Base-by-base conservation (phyloP, 768 basidiomycete genomes). In the Ramaria sp. region DNA sequence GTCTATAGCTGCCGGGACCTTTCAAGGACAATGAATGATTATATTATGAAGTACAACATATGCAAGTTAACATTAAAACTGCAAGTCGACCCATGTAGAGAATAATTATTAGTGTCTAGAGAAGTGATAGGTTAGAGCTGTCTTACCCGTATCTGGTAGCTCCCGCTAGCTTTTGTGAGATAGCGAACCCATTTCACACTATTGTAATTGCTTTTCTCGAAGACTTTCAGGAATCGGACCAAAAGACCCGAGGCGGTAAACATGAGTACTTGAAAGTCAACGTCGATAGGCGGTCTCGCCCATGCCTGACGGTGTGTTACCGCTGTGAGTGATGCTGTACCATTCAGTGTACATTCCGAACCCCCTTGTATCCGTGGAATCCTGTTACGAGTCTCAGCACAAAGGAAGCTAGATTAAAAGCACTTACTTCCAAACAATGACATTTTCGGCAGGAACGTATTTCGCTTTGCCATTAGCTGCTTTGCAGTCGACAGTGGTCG, bases 241-340 rank as follows among this genome's bases (percentile, higher is more conserved):
- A 95, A 86, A 62, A 99, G 67, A 1, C 96, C 96, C 10, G 95
- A 97, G 10, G 96, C 78, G 0, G 96, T 98, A 69, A 98, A 91
- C 96, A 99, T 99, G 61, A 99, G 76, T 55, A 99, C 96, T 71
- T 94, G 92, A 71, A 99, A 99, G 67, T 99, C 96, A 59, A 98
- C 84, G 61, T 95, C 90, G 63, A 99, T 98, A 6, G 96, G 96
- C 16, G 96, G 96, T 52, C 96, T 76, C 2, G 94, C 93, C 96
- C 96, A 99, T 3, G 95, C 84, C 76, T 97, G 93, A 32, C 92
- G 83, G 56, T 82, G 78, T 0, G 96, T 99, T 30, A 92, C 95
- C 57, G 82, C 80, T 1, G 94, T 90, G 58, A 98, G 72, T 32
- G 78, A 77, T 5, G 92, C 95, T 8, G 83, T 80, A 0, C 82